A percentile compares a stretch with the other conserved stretches of the same genome.
phyloP scores from a whole-genome alignment of 169 alveolate species.

The Pseudocohnilembus persalinus region DNA sequence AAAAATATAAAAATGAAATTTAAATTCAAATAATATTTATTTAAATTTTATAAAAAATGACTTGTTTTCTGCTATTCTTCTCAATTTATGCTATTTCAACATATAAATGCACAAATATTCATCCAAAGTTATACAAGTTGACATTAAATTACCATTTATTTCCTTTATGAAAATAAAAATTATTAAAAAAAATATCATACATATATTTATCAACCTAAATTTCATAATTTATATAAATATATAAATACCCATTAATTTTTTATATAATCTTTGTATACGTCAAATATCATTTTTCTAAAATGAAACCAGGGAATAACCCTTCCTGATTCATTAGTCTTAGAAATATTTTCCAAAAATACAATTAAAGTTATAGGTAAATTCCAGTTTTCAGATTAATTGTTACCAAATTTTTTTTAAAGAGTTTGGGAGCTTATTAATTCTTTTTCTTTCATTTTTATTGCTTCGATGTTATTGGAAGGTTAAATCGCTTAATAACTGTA shows the following conservation, averaged over 20 bases:
- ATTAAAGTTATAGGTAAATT: slow-evolving; percentile 14
- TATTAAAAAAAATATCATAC: too few relatives aligned
- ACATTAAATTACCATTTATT: slow-evolving; percentile 4
- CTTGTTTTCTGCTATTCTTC: slow-evolving; percentile 24
- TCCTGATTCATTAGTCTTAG: slow-evolving; percentile 18
- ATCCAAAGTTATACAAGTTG: slow-evolving; percentile 7
- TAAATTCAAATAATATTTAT: too few relatives aligned
- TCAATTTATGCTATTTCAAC: not conserved
- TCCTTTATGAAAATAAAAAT: too few relatives aligned
- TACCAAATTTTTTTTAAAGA: too few relatives aligned
- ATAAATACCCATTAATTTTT: not conserved
- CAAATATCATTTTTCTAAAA: slow-evolving; percentile 13
- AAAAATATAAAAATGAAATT: not conserved
- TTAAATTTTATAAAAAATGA: too few relatives aligned
- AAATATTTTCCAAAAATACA: slow-evolving; percentile 12
- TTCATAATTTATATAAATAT: too few relatives aligned
- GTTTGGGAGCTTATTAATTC: not conserved
- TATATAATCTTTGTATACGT: not conserved
- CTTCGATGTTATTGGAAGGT: not conserved
- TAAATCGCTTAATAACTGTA: not conserved
- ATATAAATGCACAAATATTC: slow-evolving; percentile 17
- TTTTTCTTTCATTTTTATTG: not conserved
- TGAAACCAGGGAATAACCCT: slow-evolving; percentile 21
- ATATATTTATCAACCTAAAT: too few relatives aligned
- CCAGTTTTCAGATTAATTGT: slow-evolving; percentile 6